phyloP scores from a whole-genome alignment of 139 green algal genomes.

The Volvox reticuliferus region DNA sequence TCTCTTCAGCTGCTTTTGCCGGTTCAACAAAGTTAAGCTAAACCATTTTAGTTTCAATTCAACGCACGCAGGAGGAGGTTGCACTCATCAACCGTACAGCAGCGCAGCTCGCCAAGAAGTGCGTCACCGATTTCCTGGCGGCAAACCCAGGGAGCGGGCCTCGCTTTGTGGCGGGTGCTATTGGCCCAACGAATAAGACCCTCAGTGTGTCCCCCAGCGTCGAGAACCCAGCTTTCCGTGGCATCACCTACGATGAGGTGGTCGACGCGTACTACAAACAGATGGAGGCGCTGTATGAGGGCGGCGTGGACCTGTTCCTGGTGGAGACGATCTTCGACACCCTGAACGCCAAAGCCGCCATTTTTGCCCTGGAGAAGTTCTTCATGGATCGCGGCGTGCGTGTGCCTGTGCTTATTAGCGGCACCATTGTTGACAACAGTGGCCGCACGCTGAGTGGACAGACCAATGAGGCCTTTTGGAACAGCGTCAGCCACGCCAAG shows the following conservation, averaged over 20 bases:
- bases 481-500: constrained; percentile 92
- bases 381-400: constrained; percentile 85
- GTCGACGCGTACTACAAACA: constrained; percentile 96
- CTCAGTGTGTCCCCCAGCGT: constrained; percentile 95
- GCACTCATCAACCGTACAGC: constrained; percentile 91
- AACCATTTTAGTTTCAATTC: no score
- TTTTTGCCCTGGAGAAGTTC: constrained; percentile 95
- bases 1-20: no score
- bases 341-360: constrained; percentile 96
- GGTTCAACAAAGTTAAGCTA: no score
- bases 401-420: constrained; percentile 95
- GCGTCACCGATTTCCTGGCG: constrained; percentile 79
- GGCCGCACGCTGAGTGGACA: constrained; percentile 96
- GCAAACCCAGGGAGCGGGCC: constrained; percentile 77
- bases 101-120: constrained; percentile 89
- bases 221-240: constrained; percentile 96
- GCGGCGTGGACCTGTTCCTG: constrained; percentile 96
- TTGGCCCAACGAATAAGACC: constrained; percentile 98
- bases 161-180: constrained; percentile 95
- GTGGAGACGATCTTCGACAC: constrained; percentile 99
- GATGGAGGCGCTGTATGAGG: constrained; percentile 86
- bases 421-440: constrained; percentile 97
- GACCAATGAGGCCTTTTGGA: constrained; percentile 99
- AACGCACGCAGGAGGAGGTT: constrained; percentile 78
- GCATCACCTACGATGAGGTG: constrained; percentile 97